These are phyloP conservation scores for Eremothecium coryli DNA, from an alignment of 1,139 yeast genomes.

Conservation along the genomic window DNA sequence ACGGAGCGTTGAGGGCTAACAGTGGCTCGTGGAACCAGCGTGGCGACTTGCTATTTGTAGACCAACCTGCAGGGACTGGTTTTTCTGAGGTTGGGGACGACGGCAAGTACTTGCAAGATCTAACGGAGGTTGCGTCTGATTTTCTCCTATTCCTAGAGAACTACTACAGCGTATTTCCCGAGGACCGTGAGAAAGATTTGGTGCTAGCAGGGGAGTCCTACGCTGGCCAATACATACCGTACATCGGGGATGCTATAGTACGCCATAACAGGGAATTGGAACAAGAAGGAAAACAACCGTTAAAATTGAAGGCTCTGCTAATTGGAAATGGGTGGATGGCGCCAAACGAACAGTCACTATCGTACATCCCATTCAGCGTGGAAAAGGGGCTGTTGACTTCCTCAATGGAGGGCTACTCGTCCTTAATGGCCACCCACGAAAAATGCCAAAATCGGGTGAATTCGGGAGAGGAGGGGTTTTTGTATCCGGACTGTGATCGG, in stretches of 20 bases:
- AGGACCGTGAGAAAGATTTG: conserved; percentile 54
- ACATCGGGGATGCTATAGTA: conserved; percentile 58
- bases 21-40: conserved; percentile 79
- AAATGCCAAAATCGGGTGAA: conserved; percentile 49
- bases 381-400: conserved; percentile 47
- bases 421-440: conserved; percentile 45
- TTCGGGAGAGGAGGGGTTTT: conserved; percentile 26
- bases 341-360: conserved; percentile 72
- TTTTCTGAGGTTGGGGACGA: conserved; percentile 47
- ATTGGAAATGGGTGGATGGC: conserved; percentile 98
- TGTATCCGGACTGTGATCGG: conserved; percentile 41
- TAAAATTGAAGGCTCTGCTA: conserved; percentile 56
- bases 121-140: conserved; percentile 50
- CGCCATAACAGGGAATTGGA: conserved; percentile 36
- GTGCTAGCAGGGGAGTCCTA: conserved; percentile 90
- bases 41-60: conserved; percentile 75
- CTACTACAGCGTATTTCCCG: conserved; percentile 67
- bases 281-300: conserved; percentile 11
- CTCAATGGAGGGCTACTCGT: conserved; percentile 34
- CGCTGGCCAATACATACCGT: conserved; percentile 96
- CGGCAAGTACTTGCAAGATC: conserved; percentile 44
- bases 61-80: conserved; percentile 95
- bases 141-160: conserved; percentile 57
- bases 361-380: conserved; percentile 67
- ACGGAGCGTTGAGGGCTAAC: conserved; percentile 41